Conservation (phyloP, 1,284 basidiomycete genomes). For the Gymnopus androsaceus region DNA sequence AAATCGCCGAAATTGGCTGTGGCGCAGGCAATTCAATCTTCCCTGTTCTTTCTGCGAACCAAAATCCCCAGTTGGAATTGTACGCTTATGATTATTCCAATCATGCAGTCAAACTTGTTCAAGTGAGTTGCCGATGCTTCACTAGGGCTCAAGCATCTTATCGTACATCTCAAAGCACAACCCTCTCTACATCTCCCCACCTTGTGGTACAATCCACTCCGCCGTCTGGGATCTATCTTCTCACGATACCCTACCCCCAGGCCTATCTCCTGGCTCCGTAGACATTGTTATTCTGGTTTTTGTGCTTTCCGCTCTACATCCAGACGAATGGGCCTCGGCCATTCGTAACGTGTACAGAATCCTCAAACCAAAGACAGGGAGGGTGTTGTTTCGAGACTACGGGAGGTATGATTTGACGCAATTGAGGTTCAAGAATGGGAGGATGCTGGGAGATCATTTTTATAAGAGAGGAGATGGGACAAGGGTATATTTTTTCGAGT, state of each 20-base stretch:
- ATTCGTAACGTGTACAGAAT: slow-evolving; percentile 84
- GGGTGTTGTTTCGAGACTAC: slow-evolving; percentile 90
- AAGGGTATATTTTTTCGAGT: slow-evolving; percentile 92
- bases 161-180: slow-evolving; percentile 39
- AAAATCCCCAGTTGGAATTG: slow-evolving; percentile 75
- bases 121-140: slow-evolving; percentile 44
- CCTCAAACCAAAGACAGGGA: slow-evolving; percentile 81
- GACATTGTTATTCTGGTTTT: slow-evolving; percentile 95
- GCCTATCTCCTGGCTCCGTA: slow-evolving; percentile 65
- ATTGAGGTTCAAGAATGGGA: slow-evolving; percentile 86
- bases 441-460: slow-evolving; percentile 90
- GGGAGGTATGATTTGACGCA: slow-evolving; percentile 94
- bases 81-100: slow-evolving; percentile 91
- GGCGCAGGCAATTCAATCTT: slow-evolving; percentile 95
- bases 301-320: slow-evolving; percentile 92
- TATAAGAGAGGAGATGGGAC: slow-evolving; percentile 97
- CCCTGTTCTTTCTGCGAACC: slow-evolving; percentile 80
- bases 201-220: slow-evolving; percentile 73
- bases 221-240: slow-evolving; percentile 92
- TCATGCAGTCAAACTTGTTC: slow-evolving; percentile 90
- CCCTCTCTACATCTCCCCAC: slow-evolving; percentile 69
- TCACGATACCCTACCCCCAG: slow-evolving; percentile 58
- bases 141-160: background rate
- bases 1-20: slow-evolving; percentile 85
- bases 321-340: slow-evolving; percentile 87